Conservation (phyloP, 2,329 filamentous ascomycete genomes). For the Verticillium zaregamsianum region DNA sequence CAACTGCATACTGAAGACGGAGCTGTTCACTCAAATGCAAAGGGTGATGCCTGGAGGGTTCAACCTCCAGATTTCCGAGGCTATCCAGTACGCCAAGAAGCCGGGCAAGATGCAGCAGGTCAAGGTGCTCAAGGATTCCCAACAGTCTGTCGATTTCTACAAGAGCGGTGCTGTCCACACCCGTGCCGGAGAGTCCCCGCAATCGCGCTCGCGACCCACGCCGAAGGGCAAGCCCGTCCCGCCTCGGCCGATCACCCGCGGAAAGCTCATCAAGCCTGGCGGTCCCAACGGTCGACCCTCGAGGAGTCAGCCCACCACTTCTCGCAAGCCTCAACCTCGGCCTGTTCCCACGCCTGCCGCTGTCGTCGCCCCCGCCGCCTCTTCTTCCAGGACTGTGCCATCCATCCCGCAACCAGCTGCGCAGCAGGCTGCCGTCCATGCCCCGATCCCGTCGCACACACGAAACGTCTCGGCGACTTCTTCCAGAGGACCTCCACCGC, state of each 20-base stretch:
- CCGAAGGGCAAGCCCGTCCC: constrained; percentile 84
- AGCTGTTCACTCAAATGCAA: constrained; percentile 90
- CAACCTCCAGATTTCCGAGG: constrained; percentile 76
- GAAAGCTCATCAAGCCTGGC: constrained; percentile 86
- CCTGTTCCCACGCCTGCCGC: constrained; percentile 33
- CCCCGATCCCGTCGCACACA: constrained; percentile 10
- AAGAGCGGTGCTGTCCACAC: constrained; percentile 93
- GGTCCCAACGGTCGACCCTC: constrained; percentile 80
- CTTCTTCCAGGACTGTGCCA: constrained; percentile 11
- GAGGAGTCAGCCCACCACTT: constrained; percentile 52
- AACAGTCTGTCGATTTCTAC: constrained; percentile 75
- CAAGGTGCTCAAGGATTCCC: constrained; percentile 86
- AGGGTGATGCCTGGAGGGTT: constrained; percentile 74
- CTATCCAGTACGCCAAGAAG: constrained; percentile 96
- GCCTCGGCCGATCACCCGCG: constrained; percentile 85
- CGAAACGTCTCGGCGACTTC: constrained; percentile 8
- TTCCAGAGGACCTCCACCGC: constrained; percentile 50
- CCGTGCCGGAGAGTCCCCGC: constrained; percentile 75
- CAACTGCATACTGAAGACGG: constrained; percentile 93
- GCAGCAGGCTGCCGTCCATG: constrained; percentile 12
- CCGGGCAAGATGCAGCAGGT: constrained; percentile 86
- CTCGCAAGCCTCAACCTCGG: constrained; percentile 39
- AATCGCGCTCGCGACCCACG: constrained; percentile 76
- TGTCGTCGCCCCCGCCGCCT: constrained; percentile 21
- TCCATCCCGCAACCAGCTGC: constrained; percentile 13